Evolutionary conservation across 495 filamentous ascomycete species (phyloP).

Genomic region (Lasiosphaeria ovina): DNA sequence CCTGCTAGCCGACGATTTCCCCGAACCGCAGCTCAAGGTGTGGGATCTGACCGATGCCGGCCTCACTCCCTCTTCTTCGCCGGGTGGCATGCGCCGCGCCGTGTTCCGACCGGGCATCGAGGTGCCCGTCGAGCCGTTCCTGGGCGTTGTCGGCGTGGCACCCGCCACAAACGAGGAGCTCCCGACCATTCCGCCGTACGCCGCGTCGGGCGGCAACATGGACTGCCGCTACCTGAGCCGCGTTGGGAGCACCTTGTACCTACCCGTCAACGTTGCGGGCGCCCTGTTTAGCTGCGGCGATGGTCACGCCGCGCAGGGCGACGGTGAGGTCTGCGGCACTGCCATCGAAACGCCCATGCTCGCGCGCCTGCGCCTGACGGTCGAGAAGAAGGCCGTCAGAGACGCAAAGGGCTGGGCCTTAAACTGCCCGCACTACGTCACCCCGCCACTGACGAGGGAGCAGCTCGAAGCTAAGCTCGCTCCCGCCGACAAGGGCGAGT

Average conservation of each 20-base stretch:
- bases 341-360: constrained; percentile 54
- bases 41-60: constrained; percentile 41
- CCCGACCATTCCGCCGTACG: constrained; percentile 50
- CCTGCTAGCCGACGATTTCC: constrained; percentile 47
- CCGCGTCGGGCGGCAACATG: constrained; percentile 48
- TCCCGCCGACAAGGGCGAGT: constrained; percentile 39
- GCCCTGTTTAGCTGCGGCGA: constrained; percentile 54
- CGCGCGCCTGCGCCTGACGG: constrained; percentile 44
- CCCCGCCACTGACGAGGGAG: constrained; percentile 24
- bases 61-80: neutral
- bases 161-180: constrained; percentile 42
- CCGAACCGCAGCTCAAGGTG: constrained; percentile 43
- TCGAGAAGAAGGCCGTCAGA: constrained; percentile 32
- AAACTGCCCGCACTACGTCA: constrained; percentile 45
- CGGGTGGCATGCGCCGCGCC: constrained; percentile 29
- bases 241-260: constrained; percentile 44
- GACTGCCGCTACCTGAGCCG: constrained; percentile 46
- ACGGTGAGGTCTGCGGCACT: constrained; percentile 54
- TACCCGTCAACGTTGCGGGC: constrained; percentile 49
- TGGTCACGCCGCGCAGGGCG: constrained; percentile 55
- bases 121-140: constrained; percentile 49
- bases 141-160: constrained; percentile 53
- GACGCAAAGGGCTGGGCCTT: constrained; percentile 38
- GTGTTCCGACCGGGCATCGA: constrained; percentile 44
- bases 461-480: constrained; percentile 25